phyloP scores from a whole-genome alignment of 345 rosid species.

The Lumnitzera littorea region DNA sequence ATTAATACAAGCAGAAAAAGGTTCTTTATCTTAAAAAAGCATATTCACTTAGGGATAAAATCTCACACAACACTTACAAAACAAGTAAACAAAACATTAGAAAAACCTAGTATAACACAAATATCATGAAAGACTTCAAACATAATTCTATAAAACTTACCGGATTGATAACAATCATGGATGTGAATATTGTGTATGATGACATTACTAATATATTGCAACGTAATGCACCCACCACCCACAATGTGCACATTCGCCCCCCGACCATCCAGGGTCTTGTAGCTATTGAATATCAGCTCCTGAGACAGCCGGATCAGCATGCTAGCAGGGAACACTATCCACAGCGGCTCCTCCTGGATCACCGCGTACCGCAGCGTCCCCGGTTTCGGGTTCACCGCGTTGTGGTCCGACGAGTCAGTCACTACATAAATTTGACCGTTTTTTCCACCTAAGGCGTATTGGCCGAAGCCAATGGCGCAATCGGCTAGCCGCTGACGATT shows the following conservation, averaged over 20 bases:
- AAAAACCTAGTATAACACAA: background rate
- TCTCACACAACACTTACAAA: too few relatives aligned
- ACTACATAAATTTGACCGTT: conserved; percentile 80
- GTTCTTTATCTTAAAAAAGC: too few relatives aligned
- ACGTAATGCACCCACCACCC: conserved; percentile 95
- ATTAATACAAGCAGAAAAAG: too few relatives aligned
- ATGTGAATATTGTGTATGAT: conserved; percentile 89
- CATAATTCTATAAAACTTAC: conserved; percentile 14
- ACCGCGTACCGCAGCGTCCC: conserved; percentile 95
- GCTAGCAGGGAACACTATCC: conserved; percentile 90
- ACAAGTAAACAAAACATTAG: background rate
- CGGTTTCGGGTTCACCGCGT: conserved; percentile 72
- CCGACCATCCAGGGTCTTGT: conserved; percentile 89
- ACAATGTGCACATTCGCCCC: conserved; percentile 88
- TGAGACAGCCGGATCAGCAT: conserved; percentile 77
- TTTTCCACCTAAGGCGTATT: conserved; percentile 87
- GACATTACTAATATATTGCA: conserved; percentile 80
- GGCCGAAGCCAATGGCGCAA: conserved; percentile 93
- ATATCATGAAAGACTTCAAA: background rate
- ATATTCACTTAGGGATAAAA: too few relatives aligned
- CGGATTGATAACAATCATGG: conserved; percentile 80
- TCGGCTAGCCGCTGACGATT: conserved; percentile 86
- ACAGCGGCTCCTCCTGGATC: conserved; percentile 76
- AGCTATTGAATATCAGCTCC: conserved; percentile 91
- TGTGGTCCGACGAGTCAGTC: conserved; percentile 80